phyloP scores from a whole-genome alignment of 352 stramenopile species.

The Pythium grandisporangium region DNA sequence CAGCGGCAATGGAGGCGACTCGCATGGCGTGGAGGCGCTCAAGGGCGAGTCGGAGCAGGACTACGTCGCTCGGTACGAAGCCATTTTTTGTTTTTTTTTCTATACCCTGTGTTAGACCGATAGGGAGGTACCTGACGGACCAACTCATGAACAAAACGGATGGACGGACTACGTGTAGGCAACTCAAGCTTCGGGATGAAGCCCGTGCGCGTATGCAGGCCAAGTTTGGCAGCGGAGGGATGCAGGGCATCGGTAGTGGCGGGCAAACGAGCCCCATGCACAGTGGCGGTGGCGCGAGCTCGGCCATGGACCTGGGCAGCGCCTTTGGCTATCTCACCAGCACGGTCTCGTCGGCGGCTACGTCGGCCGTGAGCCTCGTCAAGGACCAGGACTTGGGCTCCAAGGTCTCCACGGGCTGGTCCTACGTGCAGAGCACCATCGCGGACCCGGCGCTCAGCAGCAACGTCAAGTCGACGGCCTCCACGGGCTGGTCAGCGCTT shows the following conservation, averaged over 20 bases:
- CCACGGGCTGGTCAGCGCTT: constrained; percentile 64
- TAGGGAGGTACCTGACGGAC: no score
- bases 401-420: constrained; percentile 76
- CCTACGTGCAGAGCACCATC: constrained; percentile 63
- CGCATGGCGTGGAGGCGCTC: constrained; percentile 66
- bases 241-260: constrained; percentile 73
- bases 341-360: constrained; percentile 58
- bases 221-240: constrained; percentile 66
- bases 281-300: constrained; percentile 19
- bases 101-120: no score
- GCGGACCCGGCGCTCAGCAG: constrained; percentile 54
- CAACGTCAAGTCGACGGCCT: constrained; percentile 77
- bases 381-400: constrained; percentile 67
- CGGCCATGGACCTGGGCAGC: constrained; percentile 47
- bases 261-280: constrained; percentile 42
- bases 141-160: no score
- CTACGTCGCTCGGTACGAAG: constrained; percentile 37
- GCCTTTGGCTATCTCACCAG: constrained; percentile 70
- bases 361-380: constrained; percentile 53
- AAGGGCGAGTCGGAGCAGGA: constrained; percentile 74
- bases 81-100: no score
- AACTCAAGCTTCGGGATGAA: constrained; percentile 67
- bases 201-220: constrained; percentile 68
- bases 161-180: constrained; percentile 8
- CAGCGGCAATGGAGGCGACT: constrained; percentile 27